Evolutionary conservation across 73 alveolate species (phyloP).

Genomic region (Paramecium caudatum): DNA sequence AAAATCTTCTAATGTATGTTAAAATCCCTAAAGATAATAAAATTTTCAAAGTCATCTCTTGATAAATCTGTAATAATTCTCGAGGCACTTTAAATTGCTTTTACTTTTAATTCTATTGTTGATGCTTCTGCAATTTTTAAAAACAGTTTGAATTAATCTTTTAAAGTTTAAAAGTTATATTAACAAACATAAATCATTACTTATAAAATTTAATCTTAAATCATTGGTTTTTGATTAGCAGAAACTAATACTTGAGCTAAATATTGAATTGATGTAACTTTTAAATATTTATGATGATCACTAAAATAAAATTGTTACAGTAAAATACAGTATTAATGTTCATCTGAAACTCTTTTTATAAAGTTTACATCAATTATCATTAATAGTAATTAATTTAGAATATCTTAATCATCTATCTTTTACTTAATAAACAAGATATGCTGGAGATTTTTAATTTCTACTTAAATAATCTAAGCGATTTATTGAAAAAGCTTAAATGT

Average conservation of each 20-base stretch:
- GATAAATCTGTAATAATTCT: slow-evolving; percentile 13
- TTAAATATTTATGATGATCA: not conserved
- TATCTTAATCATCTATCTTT: slow-evolving; percentile 10
- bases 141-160: not conserved
- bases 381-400: not conserved
- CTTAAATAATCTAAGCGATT: not conserved
- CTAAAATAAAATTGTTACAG: not conserved
- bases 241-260: not conserved
- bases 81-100: slow-evolving; percentile 28
- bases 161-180: not conserved
- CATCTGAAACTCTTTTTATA: not conserved
- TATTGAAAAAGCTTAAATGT: not conserved
- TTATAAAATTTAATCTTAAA: slow-evolving; percentile 33
- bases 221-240: not conserved
- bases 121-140: slow-evolving; percentile 56
- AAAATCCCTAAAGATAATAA: not conserved
- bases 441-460: not conserved
- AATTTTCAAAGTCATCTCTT: slow-evolving; percentile 10
- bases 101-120: not conserved
- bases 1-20: not conserved
- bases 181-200: slow-evolving; percentile 18
- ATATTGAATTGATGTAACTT: not conserved
- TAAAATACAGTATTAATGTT: slow-evolving; percentile 25
- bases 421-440: not conserved
- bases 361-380: slow-evolving; percentile 14